Conservation (phyloP, 345 rosid species). For the Ailanthus altissimus region DNA sequence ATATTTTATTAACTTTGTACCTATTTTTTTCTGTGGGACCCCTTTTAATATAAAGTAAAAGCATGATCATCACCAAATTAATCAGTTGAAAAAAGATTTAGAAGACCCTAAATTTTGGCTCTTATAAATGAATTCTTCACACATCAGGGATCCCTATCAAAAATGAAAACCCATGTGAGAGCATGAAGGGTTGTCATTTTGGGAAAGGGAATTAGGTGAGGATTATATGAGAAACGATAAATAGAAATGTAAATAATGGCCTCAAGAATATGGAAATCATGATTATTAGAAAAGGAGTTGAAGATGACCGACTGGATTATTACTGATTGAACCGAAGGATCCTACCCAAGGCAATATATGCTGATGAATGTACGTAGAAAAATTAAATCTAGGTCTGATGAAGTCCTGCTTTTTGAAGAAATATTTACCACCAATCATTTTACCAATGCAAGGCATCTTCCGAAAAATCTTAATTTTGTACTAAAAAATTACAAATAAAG, state of each 20-base stretch:
- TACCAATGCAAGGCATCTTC: neutral
- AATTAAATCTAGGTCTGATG: neutral
- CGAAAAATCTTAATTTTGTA: neutral
- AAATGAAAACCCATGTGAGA: conserved; percentile 12
- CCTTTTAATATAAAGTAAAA: neutral
- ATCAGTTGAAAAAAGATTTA: neutral
- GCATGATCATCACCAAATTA: neutral
- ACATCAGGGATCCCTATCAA: neutral
- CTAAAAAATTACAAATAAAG: neutral
- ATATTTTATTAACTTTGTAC: neutral
- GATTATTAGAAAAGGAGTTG: conserved; percentile 13
- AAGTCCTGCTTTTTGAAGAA: neutral
- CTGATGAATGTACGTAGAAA: neutral
- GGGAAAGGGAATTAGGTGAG: conserved; percentile 14
- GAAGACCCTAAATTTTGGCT: neutral
- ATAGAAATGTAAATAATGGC: conserved; percentile 13
- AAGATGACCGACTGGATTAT: neutral
- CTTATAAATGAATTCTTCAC: neutral
- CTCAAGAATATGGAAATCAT: conserved; percentile 12
- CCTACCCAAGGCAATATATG: neutral
- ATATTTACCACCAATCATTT: neutral
- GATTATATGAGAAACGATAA: neutral
- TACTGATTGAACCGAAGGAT: neutral
- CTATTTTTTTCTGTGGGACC: neutral
- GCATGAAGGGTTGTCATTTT: conserved; percentile 4